These are phyloP conservation scores for Penicillium frequentans DNA, from an alignment of 2,329 filamentous ascomycete genomes.

Conservation along the genomic window DNA sequence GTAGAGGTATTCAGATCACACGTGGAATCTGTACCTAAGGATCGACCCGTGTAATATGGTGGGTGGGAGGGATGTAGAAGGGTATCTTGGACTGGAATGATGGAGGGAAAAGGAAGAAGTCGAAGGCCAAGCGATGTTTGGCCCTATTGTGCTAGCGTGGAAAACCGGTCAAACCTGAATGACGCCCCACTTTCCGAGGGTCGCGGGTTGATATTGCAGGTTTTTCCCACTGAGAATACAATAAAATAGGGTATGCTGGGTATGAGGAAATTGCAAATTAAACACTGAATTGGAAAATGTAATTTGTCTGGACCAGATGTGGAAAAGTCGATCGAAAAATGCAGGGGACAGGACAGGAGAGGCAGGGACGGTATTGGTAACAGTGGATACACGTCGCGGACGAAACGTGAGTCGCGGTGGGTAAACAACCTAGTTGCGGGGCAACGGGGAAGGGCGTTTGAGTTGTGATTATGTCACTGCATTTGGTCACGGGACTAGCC, in stretches of 20 bases:
- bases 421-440: slow-evolving; percentile 35
- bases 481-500: neutral
- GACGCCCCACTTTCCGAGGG: slow-evolving; percentile 39
- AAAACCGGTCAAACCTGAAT: slow-evolving; percentile 34
- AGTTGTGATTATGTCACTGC: neutral
- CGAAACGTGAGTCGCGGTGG: slow-evolving; percentile 18
- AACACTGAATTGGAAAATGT: slow-evolving; percentile 10
- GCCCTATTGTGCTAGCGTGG: slow-evolving; percentile 42
- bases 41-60: slow-evolving; percentile 14
- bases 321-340: slow-evolving; percentile 24
- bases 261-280: slow-evolving; percentile 6
- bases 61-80: slow-evolving; percentile 14
- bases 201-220: slow-evolving; percentile 27
- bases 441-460: slow-evolving; percentile 48
- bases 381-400: slow-evolving; percentile 21
- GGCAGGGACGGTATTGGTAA: slow-evolving; percentile 21
- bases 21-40: slow-evolving; percentile 11
- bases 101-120: slow-evolving; percentile 34
- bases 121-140: slow-evolving; percentile 43
- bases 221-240: neutral
- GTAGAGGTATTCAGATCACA: slow-evolving; percentile 16
- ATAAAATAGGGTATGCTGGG: slow-evolving; percentile 1
- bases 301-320: slow-evolving; percentile 5
- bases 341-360: slow-evolving; percentile 17
- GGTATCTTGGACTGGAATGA: slow-evolving; percentile 30